phyloP scores from a whole-genome alignment of 1,139 yeast species.

The Debaryomyces udenii region DNA sequence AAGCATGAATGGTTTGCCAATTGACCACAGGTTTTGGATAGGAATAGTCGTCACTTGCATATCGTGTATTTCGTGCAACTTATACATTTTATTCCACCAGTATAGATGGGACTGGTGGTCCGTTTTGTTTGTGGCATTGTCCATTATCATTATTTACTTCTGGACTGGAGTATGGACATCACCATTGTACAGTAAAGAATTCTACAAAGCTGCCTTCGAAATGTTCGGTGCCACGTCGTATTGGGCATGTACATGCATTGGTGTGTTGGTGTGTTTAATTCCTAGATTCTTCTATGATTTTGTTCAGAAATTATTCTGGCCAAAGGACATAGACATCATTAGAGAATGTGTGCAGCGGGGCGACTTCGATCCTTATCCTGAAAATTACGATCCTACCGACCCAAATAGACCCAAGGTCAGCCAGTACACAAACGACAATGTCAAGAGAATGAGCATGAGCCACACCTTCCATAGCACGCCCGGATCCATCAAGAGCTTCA shows the following conservation, averaged over 20 bases:
- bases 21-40: conserved; percentile 84
- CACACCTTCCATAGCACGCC: conserved; percentile 5
- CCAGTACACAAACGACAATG: conserved; percentile 26
- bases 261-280: conserved; percentile 68
- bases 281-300: conserved; percentile 78
- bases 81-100: conserved; percentile 79
- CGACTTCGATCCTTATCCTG: conserved; percentile 59
- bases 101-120: conserved; percentile 95
- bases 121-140: conserved; percentile 58
- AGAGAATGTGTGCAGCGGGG: conserved; percentile 73
- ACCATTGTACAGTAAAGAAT: conserved; percentile 57
- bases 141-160: conserved; percentile 68
- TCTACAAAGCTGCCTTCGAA: conserved; percentile 75
- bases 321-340: conserved; percentile 82
- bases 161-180: conserved; percentile 95
- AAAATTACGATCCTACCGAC: conserved; percentile 68
- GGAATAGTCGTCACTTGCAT: conserved; percentile 82
- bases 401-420: conserved; percentile 45
- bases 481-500: conserved; percentile 3
- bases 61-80: conserved; percentile 77
- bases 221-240: conserved; percentile 71
- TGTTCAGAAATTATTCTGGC: conserved; percentile 61
- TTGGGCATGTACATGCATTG: conserved; percentile 84
- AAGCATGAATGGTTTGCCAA: conserved; percentile 60
- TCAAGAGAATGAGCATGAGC: conserved; percentile 25